Evolutionary conservation across 306 rosid genomes (phyloP), one percentile per base, ranked within the genome.

Genomic region (Cyclanthera cordifolia): DNA sequence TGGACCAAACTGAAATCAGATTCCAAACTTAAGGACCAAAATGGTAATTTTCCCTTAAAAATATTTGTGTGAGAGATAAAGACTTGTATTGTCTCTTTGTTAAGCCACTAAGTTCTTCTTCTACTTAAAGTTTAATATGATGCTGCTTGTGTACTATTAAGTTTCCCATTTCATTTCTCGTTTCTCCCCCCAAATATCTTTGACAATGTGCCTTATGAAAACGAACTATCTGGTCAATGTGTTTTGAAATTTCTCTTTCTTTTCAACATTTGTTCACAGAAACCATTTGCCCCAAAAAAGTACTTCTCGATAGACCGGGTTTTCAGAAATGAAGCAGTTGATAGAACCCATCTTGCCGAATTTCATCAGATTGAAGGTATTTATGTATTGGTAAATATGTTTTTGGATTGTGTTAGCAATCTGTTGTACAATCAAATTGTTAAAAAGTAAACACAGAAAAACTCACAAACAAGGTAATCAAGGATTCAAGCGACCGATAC

Each of bases 301-400:
- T 93, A 93, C 79, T 90, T 84, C 87, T 93, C 99, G 27, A 93
- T 93, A 54, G 96, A 93, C 70, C 95, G 99, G 23, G 99, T 93
- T 6, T 93, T 93, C 82, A 85, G 99, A 78, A 93, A 93, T 78
- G 99, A 93, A 76, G 99, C 99, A 3, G 96, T 93, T 6, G 99
- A 93, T 81, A 85, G 99, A 49, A 93, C 98, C 27, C 98, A 93
- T 82, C 98, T 93, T 73, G 95, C 98, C 5, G 98, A 93, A 79
- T 93, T 93, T 82, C 98, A 90, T 82, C 98, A 93, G 79, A 93
- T 93, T 28, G 98, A 93, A 93, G 98, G 98, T 93, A 80, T 45
- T 49, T 27, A 50, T 50, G 72, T 28, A 47, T 70, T 72, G 15
- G 12, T 8, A 58, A 12, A 46, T 72, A 16, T 23, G 51, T 49